phyloP scores from a whole-genome alignment of 495 filamentous ascomycete species.

The Endocarpon pusillum region DNA sequence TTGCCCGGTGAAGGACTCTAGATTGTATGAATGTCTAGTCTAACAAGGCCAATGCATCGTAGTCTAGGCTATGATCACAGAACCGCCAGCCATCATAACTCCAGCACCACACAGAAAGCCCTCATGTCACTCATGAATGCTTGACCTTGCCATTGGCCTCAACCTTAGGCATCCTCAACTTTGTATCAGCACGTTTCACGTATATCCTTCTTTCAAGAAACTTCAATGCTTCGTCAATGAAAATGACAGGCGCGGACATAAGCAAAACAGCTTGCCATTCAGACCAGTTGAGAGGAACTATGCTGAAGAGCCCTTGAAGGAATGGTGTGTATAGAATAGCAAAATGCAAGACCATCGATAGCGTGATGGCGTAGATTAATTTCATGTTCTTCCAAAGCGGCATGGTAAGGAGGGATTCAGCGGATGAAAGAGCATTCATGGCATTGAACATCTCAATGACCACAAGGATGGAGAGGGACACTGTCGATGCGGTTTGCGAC shows the following conservation, averaged over 20 bases:
- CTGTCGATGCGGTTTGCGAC: conserved; percentile 84
- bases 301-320: conserved; percentile 77
- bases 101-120: too few relatives aligned
- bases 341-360: conserved; percentile 97
- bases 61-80: too few relatives aligned
- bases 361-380: conserved; percentile 78
- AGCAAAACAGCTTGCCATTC: conserved; percentile 89
- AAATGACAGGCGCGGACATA: conserved; percentile 81
- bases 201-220: conserved; percentile 52
- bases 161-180: too few relatives aligned
- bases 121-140: too few relatives aligned
- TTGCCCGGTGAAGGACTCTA: too few relatives aligned
- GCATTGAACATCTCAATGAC: conserved; percentile 99
- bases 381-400: conserved; percentile 95
- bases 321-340: conserved; percentile 83
- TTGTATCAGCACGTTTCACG: conserved; percentile 5
- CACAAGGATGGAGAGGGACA: conserved; percentile 80
- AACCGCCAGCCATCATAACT: too few relatives aligned
- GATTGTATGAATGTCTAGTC: too few relatives aligned
- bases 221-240: conserved; percentile 86
- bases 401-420: conserved; percentile 84
- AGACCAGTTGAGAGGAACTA: conserved; percentile 68
- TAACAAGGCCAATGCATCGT: too few relatives aligned
- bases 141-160: too few relatives aligned
- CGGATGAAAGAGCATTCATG: conserved; percentile 94